phyloP scores from a whole-genome alignment of 139 green algal genomes.

The Protoeuglena noctilucae region DNA sequence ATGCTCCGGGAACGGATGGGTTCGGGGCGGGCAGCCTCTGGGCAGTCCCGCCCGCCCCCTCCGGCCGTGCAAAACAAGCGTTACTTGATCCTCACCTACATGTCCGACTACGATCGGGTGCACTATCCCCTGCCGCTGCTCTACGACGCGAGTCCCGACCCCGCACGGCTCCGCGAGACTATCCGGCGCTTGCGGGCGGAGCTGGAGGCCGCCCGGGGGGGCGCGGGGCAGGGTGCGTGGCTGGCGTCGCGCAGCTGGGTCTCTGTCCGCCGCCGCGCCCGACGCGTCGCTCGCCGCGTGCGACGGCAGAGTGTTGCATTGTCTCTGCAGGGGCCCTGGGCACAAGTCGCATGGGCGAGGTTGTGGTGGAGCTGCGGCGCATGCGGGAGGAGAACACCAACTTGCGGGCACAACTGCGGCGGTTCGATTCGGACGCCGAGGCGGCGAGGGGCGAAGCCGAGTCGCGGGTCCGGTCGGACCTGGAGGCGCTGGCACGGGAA shows the following conservation, averaged over 20 bases:
- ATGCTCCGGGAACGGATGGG: conserved; percentile 18
- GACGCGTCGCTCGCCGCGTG: not conserved
- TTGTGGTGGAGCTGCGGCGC: conserved; percentile 21
- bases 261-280: conserved; percentile 5
- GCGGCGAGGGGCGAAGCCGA: conserved; percentile 14
- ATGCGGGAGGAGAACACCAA: conserved; percentile 42
- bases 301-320: not conserved
- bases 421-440: too few relatives aligned
- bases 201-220: conserved; percentile 11
- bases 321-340: not conserved
- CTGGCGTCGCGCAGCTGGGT: conserved; percentile 12
- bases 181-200: conserved; percentile 36
- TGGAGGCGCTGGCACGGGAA: conserved; percentile 20
- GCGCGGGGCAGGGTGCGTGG: not conserved
- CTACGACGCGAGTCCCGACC: conserved; percentile 49
- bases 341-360: conserved; percentile 1
- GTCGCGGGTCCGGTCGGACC: not conserved
- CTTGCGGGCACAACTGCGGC: too few relatives aligned
- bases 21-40: not conserved
- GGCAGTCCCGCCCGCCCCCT: not conserved
- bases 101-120: conserved; percentile 75
- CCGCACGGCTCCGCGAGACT: conserved; percentile 28
- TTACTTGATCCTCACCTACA: conserved; percentile 87
- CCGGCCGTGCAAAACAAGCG: conserved; percentile 51
- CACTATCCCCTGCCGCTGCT: conserved; percentile 75